Base-by-base conservation (phyloP, 495 filamentous ascomycete species). In the Penicillium desertorum region DNA sequence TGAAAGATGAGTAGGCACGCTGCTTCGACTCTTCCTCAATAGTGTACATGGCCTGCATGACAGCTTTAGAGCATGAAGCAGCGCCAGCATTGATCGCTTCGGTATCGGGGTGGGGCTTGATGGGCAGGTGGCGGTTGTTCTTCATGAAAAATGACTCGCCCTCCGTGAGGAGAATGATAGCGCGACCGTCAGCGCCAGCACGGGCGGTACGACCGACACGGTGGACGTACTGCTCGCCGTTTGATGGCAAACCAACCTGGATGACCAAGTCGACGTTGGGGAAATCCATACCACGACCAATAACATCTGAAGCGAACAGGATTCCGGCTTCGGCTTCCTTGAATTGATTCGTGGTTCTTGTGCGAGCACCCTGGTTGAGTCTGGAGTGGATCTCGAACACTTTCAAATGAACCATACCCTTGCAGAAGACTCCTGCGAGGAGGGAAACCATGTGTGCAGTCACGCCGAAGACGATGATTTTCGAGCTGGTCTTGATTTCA, bases 261-360 rank as follows among this genome's bases (percentile, higher is more conserved):
- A 97, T 84, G 59, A 97, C 92, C 60, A 96, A 84, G 44, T 91
- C 87, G 51, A 97, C 93, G 61, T 91, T 86, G 52, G 93, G 92
- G 76, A 97, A 97, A 70, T 97, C 93, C 91, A 97, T 93, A 29
- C 87, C 87, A 51, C 87, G 81, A 17, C 86, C 87, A 45, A 90
- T 81, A 23, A 90, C 86, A 66, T 89, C 86, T 16, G 83, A 83
- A 34, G 86, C 86, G 61, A 88, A 81, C 62, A 89, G 69, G 54
- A 89, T 77, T 34, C 81, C 78, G 27, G 71, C 69, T 5, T 64
- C 64, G 0, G 81, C 80, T 20, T 79, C 66, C 56, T 86, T 86
- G 77, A 86, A 90, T 19, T 77, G 71, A 16, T 81, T 76, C 5
- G 86, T 88, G 17, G 79, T 79, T 23, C 66, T 78, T 9, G 82